Base-by-base conservation (phyloP, 345 rosid species). In the Populus tremula region DNA sequence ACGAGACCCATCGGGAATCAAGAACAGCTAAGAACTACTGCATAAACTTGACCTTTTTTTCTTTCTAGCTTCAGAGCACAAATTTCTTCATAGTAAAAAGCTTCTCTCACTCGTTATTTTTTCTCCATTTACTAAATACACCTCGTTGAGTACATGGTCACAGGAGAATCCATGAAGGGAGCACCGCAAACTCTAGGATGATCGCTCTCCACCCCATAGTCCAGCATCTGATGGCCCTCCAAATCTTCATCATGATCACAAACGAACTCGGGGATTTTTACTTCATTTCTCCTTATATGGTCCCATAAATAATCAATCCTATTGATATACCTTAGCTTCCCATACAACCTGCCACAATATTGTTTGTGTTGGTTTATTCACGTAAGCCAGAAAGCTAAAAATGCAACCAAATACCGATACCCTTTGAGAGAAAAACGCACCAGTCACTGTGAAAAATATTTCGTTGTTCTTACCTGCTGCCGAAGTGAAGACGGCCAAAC, bases 151-250 rank as follows among this genome's bases (percentile, higher is more conserved):
- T 79, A 89, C 69, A 76, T 47, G 53, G 8, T 8, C 86, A 71
- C 76, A 84, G 41, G 1, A 85, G 82, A 7, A 65, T 90, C 91
- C 69, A 47, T 38, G 12, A 75, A 67, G 18, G 85, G 67, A 2
- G 72, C 79, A 36, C 74, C 21, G 63, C 71, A 78, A 53, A 78
- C 75, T 72, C 91, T 79, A 0, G 88, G 92, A 56, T 85, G 84
- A 72, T 91, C 97, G 4, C 93, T 89, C 73, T 91, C 97, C 79
- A 87, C 76, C 47, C 92, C 97, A 64, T 87, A 88, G 71, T 87
- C 87, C 74, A 72, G 73, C 71, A 82, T 41, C 47, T 86, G 87
- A 45, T 83, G 85, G 72, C 65, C 72, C 74, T 90, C 93, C 76
- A 85, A 38, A 71, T 87, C 84, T 36, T 85, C 84, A 7, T 90